A percentile compares a stretch with the other conserved stretches of the same genome.
Evolutionary conservation across 305 asterid species (phyloP).

Genomic region (Withania somnifera): DNA sequence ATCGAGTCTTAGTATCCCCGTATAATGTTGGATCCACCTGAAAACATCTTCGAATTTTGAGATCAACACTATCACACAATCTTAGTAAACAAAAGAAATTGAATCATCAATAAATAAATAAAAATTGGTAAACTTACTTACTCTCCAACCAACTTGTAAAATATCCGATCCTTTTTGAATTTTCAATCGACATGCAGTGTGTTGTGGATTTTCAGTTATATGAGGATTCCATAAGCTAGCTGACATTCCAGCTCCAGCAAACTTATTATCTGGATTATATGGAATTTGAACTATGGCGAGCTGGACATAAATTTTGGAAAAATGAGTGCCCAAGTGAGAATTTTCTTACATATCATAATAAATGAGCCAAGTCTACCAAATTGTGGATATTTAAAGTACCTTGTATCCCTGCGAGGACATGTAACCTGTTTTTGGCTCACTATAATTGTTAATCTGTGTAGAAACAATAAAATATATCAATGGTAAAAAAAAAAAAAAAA

Average conservation of each 20-base stretch:
- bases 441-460: not conserved
- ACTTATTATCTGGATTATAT: not conserved
- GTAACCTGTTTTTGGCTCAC: not conserved
- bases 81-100: not conserved
- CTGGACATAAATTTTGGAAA: not conserved
- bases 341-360: too few relatives aligned
- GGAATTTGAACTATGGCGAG: not conserved
- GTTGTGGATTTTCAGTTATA: not conserved
- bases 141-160: not conserved
- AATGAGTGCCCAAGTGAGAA: not conserved
- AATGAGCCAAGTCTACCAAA: too few relatives aligned
- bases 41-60: too few relatives aligned
- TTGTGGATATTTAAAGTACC: not conserved
- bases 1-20: not conserved
- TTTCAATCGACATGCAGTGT: not conserved
- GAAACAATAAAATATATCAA: not conserved
- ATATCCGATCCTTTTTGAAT: not conserved
- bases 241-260: not conserved
- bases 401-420: not conserved
- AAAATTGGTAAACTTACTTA: not conserved
- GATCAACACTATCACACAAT: too few relatives aligned
- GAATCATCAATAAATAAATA: not conserved
- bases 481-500: not conserved
- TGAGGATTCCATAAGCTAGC: not conserved
- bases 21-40: not conserved